A percentile compares a stretch with the other conserved stretches of the same genome.
phyloP scores from a whole-genome alignment of 2,329 filamentous ascomycete genomes.

The Epichloe sp. region DNA sequence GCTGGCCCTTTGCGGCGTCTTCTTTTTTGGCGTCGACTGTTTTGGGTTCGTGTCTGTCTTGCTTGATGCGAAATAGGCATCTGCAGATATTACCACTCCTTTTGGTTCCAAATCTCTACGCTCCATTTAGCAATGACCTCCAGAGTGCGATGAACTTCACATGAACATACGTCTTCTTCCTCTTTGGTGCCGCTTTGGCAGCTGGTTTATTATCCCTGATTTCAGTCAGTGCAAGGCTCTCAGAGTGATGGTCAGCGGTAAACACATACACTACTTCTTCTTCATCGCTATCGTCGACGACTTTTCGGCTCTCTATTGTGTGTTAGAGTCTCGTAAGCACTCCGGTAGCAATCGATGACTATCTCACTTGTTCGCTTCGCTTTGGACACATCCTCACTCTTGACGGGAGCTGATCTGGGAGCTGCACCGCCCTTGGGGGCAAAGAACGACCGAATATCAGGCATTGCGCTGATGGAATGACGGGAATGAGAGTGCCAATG shows the following conservation, averaged over 20 bases:
- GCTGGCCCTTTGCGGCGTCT: conserved; percentile 26
- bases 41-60: conserved; percentile 27
- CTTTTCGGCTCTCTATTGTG: conserved; percentile 43
- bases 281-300: conserved; percentile 72
- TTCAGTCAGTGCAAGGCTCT: not conserved
- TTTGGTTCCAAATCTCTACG: conserved; percentile 28
- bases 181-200: conserved; percentile 34
- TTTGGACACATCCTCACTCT: conserved; percentile 30
- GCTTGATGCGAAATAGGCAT: conserved; percentile 42
- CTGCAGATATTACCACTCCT: conserved; percentile 39
- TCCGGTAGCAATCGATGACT: not conserved
- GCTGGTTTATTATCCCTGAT: conserved; percentile 37
- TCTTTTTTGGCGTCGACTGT: conserved; percentile 19
- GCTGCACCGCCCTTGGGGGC: conserved; percentile 53
- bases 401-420: conserved; percentile 33
- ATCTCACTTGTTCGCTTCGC: conserved; percentile 33
- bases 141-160: not conserved
- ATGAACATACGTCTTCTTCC: conserved; percentile 39
- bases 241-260: not conserved
- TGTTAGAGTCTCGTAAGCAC: conserved; percentile 9
- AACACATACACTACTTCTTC: conserved; percentile 36
- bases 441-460: conserved; percentile 90
- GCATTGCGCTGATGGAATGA: conserved; percentile 38
- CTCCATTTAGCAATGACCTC: not conserved
- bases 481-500: conserved; percentile 1